Conservation (phyloP, 2,329 filamentous ascomycete species). For the Ophidiomyces ophidiicola region DNA sequence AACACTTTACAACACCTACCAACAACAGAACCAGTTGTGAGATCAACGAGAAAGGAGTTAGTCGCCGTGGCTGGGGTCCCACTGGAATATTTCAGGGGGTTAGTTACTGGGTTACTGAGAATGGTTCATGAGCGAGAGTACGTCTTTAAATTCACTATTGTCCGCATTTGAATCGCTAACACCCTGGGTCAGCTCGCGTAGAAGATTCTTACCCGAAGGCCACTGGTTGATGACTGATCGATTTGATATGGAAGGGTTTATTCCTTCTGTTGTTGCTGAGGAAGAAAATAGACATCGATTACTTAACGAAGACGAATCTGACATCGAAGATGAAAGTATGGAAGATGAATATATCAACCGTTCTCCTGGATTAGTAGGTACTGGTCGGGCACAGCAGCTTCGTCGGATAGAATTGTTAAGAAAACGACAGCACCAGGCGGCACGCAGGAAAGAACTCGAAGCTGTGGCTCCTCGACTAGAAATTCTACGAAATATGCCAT, state of each 20-base stretch:
- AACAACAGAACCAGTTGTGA: constrained; percentile 25
- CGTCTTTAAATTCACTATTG: constrained; percentile 16
- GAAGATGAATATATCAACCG: constrained; percentile 28
- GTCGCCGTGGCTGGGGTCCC: constrained; percentile 59
- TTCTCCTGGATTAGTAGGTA: constrained; percentile 39
- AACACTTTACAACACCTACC: constrained; percentile 18
- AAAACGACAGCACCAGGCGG: constrained; percentile 52
- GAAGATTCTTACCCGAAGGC: constrained; percentile 65
- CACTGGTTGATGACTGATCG: constrained; percentile 90
- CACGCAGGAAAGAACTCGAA: constrained; percentile 60
- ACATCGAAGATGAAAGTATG: constrained; percentile 27
- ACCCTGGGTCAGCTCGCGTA: constrained; percentile 48
- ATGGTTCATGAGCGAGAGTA: constrained; percentile 84
- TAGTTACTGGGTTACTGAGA: constrained; percentile 66
- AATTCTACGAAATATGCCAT: constrained; percentile 90
- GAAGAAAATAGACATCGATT: constrained; percentile 65
- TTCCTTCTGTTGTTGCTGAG: constrained; percentile 73
- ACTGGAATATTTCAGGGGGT: constrained; percentile 63
- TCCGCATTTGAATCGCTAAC: constrained; percentile 1
- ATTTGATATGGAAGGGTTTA: constrained; percentile 81
- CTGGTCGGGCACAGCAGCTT: constrained; percentile 50
- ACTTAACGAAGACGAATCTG: constrained; percentile 48
- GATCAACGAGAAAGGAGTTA: constrained; percentile 38
- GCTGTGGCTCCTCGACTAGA: constrained; percentile 76
- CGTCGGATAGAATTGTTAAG: constrained; percentile 51